These are phyloP conservation scores for Saccharomyces hybrid DNA, from an alignment of 1,139 yeast genomes.

Conservation along the genomic window DNA sequence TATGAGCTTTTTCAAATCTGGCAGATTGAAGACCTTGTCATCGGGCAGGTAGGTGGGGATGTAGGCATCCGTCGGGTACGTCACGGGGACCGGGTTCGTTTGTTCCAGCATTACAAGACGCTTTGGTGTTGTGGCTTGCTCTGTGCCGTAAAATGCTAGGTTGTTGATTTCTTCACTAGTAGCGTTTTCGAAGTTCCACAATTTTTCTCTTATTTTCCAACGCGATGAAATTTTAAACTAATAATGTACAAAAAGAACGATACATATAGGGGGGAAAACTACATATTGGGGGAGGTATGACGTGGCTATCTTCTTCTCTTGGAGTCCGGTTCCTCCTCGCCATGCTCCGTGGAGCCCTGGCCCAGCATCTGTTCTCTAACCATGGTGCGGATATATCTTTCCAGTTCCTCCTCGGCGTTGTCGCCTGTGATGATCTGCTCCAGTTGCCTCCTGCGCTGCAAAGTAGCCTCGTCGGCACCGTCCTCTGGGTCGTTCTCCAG, in stretches of 20 bases:
- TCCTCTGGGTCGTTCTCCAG: constrained; percentile 40
- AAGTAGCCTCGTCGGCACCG: constrained; percentile 38
- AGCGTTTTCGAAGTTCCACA: not conserved
- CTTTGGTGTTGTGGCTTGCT: not conserved
- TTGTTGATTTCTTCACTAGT: not conserved
- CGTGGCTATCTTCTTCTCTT: constrained; percentile 25
- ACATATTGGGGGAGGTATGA: not conserved
- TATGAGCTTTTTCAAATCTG: not conserved
- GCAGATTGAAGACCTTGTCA: not conserved
- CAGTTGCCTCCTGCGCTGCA: constrained; percentile 53
- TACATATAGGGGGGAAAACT: not conserved
- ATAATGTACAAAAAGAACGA: not conserved
- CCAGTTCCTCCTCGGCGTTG: constrained; percentile 68
- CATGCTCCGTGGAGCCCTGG: constrained; percentile 6
- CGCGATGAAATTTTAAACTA: not conserved
- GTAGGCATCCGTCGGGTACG: constrained; percentile 54
- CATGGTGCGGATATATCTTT: constrained; percentile 57
- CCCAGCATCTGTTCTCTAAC: constrained; percentile 43
- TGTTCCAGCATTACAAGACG: constrained; percentile 2
- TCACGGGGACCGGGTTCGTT: constrained; percentile 10
- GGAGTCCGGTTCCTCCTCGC: constrained; percentile 15
- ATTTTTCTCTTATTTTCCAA: not conserved
- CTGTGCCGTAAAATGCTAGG: not conserved
- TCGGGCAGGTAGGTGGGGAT: constrained; percentile 51
- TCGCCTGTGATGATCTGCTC: constrained; percentile 70